phyloP scores from a whole-genome alignment of 106 monocot genomes.

The Posidonia australis region DNA sequence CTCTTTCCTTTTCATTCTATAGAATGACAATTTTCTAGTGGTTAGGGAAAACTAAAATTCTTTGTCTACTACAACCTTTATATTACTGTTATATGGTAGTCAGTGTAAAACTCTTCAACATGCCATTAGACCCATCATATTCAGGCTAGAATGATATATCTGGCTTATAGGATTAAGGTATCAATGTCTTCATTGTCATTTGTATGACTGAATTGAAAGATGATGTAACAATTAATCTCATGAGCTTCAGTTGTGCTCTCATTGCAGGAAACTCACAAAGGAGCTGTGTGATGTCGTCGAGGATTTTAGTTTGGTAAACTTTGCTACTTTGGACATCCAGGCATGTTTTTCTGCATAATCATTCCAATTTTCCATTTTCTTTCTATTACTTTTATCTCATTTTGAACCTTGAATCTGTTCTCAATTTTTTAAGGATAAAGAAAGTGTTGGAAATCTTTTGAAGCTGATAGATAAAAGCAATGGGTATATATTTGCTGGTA shows the following conservation, averaged over 20 bases:
- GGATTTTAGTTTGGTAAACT: constrained; percentile 72
- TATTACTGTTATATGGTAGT: no score
- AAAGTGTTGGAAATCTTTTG: constrained; percentile 94
- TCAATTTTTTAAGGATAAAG: constrained; percentile 64
- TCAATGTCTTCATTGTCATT: no score
- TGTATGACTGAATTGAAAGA: no score
- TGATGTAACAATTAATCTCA: no score
- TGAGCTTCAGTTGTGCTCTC: neutral
- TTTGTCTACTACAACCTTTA: neutral
- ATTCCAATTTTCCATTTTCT: neutral
- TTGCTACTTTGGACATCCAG: constrained; percentile 90
- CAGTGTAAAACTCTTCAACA: no score
- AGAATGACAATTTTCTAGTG: neutral
- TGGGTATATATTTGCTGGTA: constrained; percentile 83
- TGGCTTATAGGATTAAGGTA: no score
- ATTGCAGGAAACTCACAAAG: constrained; percentile 83
- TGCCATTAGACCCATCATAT: no score
- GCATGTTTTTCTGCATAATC: constrained; percentile 15
- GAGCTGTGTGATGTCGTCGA: constrained; percentile 77
- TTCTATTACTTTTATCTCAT: neutral
- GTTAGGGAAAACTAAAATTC: neutral
- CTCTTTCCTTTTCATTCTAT: neutral
- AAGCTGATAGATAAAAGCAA: constrained; percentile 96
- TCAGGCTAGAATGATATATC: no score
- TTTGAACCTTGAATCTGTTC: neutral